phyloP scores from a whole-genome alignment of 345 rosid genomes.

The Nephelium lappaceum region DNA sequence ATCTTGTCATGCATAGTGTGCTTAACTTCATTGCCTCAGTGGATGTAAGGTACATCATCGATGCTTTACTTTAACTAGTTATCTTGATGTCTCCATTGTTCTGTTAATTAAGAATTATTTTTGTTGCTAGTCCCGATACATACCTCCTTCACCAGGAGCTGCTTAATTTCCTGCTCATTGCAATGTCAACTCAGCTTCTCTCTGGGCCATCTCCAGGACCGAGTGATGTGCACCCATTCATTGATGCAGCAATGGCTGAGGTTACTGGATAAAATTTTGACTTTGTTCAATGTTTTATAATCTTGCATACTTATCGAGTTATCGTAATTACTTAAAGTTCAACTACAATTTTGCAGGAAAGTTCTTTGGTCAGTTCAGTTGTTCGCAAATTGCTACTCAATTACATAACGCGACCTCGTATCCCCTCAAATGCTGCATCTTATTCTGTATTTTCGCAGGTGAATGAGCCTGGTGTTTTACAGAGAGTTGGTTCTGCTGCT shows the following conservation, averaged over 20 bases:
- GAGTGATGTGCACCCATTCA: conserved; percentile 76
- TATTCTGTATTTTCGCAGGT: conserved; percentile 58
- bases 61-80: background rate
- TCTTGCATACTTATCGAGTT: conserved; percentile 21
- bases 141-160: conserved; percentile 87
- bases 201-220: conserved; percentile 76
- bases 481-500: conserved; percentile 90
- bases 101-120: conserved; percentile 41
- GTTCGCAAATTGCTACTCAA: conserved; percentile 71
- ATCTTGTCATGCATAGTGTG: conserved; percentile 75
- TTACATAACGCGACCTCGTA: conserved; percentile 60
- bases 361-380: conserved; percentile 60
- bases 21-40: conserved; percentile 69
- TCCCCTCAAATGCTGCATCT: conserved; percentile 44
- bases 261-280: conserved; percentile 35
- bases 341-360: conserved; percentile 56
- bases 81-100: conserved; percentile 17
- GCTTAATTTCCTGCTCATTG: conserved; percentile 80
- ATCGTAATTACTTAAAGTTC: conserved; percentile 10
- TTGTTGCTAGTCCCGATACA: conserved; percentile 65
- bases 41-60: conserved; percentile 70
- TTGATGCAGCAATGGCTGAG: conserved; percentile 92
- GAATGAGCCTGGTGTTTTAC: conserved; percentile 74
- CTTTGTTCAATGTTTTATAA: conserved; percentile 6
- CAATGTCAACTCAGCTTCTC: conserved; percentile 93